Evolutionary conservation across 1,284 basidiomycete genomes (phyloP).

Genomic region (Malassezia pachydermatis): DNA sequence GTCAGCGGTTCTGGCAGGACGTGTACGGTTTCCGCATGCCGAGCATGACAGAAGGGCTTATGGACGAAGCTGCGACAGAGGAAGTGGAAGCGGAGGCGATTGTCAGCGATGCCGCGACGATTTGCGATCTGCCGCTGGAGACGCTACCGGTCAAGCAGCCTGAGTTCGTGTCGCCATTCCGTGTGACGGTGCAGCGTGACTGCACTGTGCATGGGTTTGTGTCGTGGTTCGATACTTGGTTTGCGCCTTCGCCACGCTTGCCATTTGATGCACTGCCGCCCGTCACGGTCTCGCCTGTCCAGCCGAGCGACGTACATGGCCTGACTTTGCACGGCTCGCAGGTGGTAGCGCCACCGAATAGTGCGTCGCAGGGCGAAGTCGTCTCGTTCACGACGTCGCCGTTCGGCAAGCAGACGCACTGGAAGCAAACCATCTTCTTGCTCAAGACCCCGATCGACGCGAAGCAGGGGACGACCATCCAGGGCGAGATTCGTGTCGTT

Average conservation of each 20-base stretch:
- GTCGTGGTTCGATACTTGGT: conserved; percentile 48
- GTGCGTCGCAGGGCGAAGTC: conserved; percentile 50
- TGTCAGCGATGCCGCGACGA: conserved; percentile 22
- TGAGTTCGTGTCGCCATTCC: conserved; percentile 44
- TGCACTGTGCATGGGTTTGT: conserved; percentile 35
- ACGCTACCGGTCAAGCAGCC: conserved; percentile 30
- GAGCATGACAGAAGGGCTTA: conserved; percentile 35
- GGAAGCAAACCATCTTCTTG: conserved; percentile 91
- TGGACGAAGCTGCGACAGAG: conserved; percentile 42
- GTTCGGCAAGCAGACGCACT: conserved; percentile 76
- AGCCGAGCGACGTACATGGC: conserved; percentile 52
- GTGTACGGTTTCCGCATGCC: conserved; percentile 60
- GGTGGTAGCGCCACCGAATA: conserved; percentile 42
- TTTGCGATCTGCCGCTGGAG: conserved; percentile 39
- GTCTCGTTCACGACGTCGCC: conserved; percentile 88
- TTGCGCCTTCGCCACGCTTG: conserved; percentile 21
- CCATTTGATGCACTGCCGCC: conserved; percentile 19
- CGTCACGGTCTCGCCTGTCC: conserved; percentile 18
- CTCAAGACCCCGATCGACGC: conserved; percentile 67
- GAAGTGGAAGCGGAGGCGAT: conserved; percentile 25
- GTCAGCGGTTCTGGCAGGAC: conserved; percentile 77
- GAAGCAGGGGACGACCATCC: conserved; percentile 64
- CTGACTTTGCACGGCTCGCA: conserved; percentile 75
- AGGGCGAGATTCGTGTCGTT: conserved; percentile 68
- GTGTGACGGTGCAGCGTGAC: conserved; percentile 14